phyloP scores from a whole-genome alignment of 1,284 basidiomycete species.

The Amylostereum areolatum region DNA sequence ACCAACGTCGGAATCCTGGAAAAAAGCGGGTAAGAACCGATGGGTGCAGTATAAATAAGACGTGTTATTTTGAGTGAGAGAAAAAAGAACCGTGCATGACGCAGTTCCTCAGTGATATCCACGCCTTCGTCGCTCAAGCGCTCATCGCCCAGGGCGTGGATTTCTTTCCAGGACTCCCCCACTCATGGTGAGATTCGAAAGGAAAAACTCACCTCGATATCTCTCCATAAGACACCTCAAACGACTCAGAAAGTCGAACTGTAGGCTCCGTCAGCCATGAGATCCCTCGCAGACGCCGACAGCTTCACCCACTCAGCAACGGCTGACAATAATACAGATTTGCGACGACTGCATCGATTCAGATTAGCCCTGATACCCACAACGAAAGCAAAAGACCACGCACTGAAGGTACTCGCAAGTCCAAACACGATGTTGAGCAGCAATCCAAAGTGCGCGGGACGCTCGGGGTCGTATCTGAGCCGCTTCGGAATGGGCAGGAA shows the following conservation, averaged over 20 bases:
- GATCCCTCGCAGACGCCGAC: background rate
- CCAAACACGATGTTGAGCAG: slow-evolving; percentile 61
- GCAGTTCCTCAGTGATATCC: too few species aligned
- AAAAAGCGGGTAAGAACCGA: background rate
- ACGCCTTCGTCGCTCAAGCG: too few species aligned
- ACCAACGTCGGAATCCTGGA: slow-evolving; percentile 40
- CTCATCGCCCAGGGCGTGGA: too few species aligned
- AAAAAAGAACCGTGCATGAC: too few species aligned
- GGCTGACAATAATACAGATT: slow-evolving; percentile 76
- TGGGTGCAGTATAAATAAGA: too few species aligned
- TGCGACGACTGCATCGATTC: slow-evolving; percentile 34
- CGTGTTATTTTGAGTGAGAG: too few species aligned
- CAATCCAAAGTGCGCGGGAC: slow-evolving; percentile 55
- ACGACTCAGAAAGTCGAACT: slow-evolving; percentile 52
- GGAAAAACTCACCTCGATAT: slow-evolving; percentile 51
- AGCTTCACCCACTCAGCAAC: slow-evolving; percentile 46
- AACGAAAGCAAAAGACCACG: slow-evolving; percentile 15
- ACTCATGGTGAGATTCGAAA: too few species aligned
- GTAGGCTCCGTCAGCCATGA: slow-evolving; percentile 7
- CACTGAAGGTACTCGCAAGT: slow-evolving; percentile 58
- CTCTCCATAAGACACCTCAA: slow-evolving; percentile 48
- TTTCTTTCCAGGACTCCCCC: too few species aligned
- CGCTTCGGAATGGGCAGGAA: slow-evolving; percentile 61
- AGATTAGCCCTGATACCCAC: background rate
- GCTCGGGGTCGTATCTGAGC: slow-evolving; percentile 53